Base-by-base conservation (phyloP, 2,329 filamentous ascomycete species). In the Paramyrothecium sp. region DNA sequence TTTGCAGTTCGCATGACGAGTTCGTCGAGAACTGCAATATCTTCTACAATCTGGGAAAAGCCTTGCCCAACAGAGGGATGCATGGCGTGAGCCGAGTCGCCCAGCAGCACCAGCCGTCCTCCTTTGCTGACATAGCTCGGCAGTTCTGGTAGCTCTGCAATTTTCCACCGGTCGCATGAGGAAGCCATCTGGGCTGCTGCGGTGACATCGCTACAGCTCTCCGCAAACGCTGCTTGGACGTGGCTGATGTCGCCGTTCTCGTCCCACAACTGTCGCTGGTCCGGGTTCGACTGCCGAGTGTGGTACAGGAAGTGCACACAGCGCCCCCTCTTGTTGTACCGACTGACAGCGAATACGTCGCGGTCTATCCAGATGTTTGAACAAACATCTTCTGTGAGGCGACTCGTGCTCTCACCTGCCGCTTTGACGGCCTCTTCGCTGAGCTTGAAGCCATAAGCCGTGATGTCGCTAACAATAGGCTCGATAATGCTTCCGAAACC, bases 181-280 rank as follows among this genome's bases (percentile, higher is more conserved):
- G 56, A 26, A 7, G 62, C 55, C 20, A 57, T 26, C 2, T 54
- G 48, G 11, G 64, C 53, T 1, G 51, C 57, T 33, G 56, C 58
- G 19, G 57, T 49, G 23, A 65, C 33, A 47, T 64, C 63, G 3
- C 46, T 53, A 23, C 58, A 63, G 2, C 58, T 50, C 11, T 44
- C 54, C 13, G 51, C 30, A 46, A 63, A 63, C 33, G 56, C 49
- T 0, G 59, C 47, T 2, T 61, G 58, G 19, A 66, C 59, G 19
- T 61, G 58, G 7, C 52, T 56, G 20, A 66, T 61, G 5, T 66
- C 64, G 20, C 64, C 63, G 17, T 61, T 53, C 20, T 65, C 63
- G 16, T 66, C 64, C 64, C 64, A 66, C 7, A 65, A 53, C 8
- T 58, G 47, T 12, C 57, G 57, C 53, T 65, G 63, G 41, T 65